phyloP scores from a whole-genome alignment of 805 yeast genomes.

The Candida chauliodis region DNA sequence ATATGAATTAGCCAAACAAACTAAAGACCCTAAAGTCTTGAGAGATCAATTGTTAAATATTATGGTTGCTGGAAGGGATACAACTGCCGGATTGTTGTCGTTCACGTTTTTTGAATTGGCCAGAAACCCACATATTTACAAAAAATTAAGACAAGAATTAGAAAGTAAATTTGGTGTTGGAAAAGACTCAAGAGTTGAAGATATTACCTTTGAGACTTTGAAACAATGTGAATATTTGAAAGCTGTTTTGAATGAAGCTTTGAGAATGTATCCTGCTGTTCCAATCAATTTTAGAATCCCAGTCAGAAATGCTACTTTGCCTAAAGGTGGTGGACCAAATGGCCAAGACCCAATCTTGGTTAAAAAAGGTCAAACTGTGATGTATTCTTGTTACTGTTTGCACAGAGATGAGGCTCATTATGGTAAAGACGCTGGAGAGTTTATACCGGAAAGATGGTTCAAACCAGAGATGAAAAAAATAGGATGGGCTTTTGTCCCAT shows the following conservation, averaged over 20 bases:
- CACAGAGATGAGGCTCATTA: constrained; percentile 22
- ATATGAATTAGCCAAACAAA: constrained; percentile 36
- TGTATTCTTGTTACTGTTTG: constrained; percentile 17
- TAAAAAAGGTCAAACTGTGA: constrained; percentile 17
- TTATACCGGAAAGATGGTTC: constrained; percentile 39
- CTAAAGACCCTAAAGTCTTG: constrained; percentile 31
- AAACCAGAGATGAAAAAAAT: constrained; percentile 27
- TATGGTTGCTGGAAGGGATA: constrained; percentile 41
- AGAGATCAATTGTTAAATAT: constrained; percentile 39
- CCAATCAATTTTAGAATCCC: constrained; percentile 28
- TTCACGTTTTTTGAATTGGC: constrained; percentile 33
- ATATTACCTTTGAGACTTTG: constrained; percentile 33
- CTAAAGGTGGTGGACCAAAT: constrained; percentile 31
- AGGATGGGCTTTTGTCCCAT: constrained; percentile 51
- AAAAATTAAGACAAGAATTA: constrained; percentile 30
- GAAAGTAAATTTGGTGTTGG: constrained; percentile 30
- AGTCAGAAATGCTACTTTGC: constrained; percentile 27
- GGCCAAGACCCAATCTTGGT: constrained; percentile 21
- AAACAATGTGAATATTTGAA: constrained; percentile 38
- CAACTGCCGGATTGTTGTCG: constrained; percentile 39
- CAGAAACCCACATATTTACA: constrained; percentile 28
- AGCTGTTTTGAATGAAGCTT: constrained; percentile 32
- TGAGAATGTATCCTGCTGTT: constrained; percentile 36
- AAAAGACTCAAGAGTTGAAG: constrained; percentile 23
- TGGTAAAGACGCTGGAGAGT: constrained; percentile 32